These are phyloP conservation scores for Fragilaria crotonensis DNA, from an alignment of 108 stramenopile species.

Conservation along the genomic window DNA sequence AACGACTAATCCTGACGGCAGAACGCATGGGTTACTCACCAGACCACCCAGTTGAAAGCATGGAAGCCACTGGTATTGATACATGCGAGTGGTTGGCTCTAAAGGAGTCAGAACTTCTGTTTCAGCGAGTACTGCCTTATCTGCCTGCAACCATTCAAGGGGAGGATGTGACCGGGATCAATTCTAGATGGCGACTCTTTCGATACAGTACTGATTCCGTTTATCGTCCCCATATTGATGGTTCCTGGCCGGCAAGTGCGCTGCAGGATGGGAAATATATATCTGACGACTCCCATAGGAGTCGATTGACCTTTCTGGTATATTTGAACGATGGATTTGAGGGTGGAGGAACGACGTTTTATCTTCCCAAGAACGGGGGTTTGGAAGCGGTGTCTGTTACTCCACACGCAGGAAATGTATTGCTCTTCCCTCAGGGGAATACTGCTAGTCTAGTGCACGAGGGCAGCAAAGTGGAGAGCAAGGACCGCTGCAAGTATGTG, in stretches of 20 bases:
- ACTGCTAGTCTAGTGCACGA: constrained; percentile 44
- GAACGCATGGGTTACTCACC: constrained; percentile 30
- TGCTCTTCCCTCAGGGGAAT: constrained; percentile 58
- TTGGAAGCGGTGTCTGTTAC: constrained; percentile 22
- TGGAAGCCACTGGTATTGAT: constrained; percentile 25
- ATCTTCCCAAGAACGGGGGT: constrained; percentile 13
- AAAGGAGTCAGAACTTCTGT: constrained; percentile 17
- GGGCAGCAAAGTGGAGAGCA: constrained; percentile 38
- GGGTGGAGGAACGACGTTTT: constrained; percentile 54
- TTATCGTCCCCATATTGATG: constrained; percentile 67
- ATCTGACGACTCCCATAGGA: constrained; percentile 17
- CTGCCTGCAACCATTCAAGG: constrained; percentile 5
- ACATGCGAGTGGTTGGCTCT: constrained; percentile 27
- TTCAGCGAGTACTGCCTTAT: constrained; percentile 12
- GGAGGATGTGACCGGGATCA: constrained; percentile 19
- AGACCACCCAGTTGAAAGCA: constrained; percentile 36
- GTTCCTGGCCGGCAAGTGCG: constrained; percentile 48
- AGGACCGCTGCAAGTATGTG: constrained; percentile 45
- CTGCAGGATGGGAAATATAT: constrained; percentile 5
- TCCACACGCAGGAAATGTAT: constrained; percentile 32
- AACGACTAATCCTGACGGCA: constrained; percentile 22
- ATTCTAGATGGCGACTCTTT: constrained; percentile 52
- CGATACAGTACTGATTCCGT: constrained; percentile 38
- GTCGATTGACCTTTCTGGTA: constrained; percentile 42
- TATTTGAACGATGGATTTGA: constrained; percentile 65